Conservation (phyloP, 805 yeast genomes). For the Metschnikowia chrysomelidarum region DNA sequence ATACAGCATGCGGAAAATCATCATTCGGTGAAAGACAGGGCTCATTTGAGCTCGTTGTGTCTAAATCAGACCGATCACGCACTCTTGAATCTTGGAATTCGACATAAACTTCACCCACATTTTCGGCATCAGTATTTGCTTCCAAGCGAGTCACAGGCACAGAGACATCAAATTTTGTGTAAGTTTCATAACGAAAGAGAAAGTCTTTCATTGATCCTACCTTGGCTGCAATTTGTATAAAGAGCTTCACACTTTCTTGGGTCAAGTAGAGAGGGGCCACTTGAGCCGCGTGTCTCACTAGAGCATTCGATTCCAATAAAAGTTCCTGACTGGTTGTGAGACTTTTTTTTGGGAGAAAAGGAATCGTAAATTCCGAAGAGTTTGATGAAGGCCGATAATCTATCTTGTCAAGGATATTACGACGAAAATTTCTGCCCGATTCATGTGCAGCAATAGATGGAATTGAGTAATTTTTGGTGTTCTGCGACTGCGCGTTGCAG, state of each 20-base stretch:
- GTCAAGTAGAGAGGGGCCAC: slow-evolving; percentile 44
- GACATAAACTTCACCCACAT: too few relatives aligned
- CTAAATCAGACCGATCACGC: too few relatives aligned
- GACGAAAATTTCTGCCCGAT: slow-evolving; percentile 46
- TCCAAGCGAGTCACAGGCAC: too few relatives aligned
- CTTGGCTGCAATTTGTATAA: slow-evolving; percentile 46
- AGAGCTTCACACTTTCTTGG: slow-evolving; percentile 46
- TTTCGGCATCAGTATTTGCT: too few relatives aligned
- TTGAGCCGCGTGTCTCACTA: slow-evolving; percentile 58
- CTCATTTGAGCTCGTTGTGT: too few relatives aligned
- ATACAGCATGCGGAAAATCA: too few relatives aligned
- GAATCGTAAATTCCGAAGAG: slow-evolving; percentile 41
- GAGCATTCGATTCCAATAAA: slow-evolving; percentile 73
- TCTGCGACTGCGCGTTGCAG: slow-evolving; percentile 26
- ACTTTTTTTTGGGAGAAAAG: slow-evolving; percentile 63
- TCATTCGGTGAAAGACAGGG: too few relatives aligned
- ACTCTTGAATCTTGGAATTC: too few relatives aligned
- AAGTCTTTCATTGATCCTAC: slow-evolving; percentile 35
- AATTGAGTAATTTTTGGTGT: slow-evolving; percentile 14
- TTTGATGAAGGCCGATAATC: slow-evolving; percentile 27
- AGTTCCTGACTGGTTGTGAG: slow-evolving; percentile 43
- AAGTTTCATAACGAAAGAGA: slow-evolving; percentile 28
- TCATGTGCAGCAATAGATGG: slow-evolving; percentile 38
- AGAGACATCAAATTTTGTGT: slow-evolving; percentile 28
- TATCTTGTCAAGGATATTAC: slow-evolving; percentile 43